Percentiles rank a stretch among this genome's conserved stretches.
phyloP scores from a whole-genome alignment of 129 eudicot genomes.

The Centrapalus pauciflorus region DNA sequence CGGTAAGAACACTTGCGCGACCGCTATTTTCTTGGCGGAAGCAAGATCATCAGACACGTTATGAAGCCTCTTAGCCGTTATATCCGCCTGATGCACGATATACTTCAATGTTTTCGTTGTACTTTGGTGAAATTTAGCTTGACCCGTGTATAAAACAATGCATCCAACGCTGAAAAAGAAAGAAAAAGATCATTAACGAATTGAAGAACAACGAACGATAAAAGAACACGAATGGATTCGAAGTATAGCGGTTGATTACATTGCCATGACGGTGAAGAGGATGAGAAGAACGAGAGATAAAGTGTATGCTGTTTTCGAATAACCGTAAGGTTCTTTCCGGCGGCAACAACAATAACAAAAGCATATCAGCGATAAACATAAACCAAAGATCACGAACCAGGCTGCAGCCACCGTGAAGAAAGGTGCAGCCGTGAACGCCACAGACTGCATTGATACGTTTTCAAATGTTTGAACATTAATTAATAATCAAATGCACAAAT shows the following conservation, averaged over 20 bases:
- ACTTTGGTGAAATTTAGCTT: slow-evolving; percentile 60
- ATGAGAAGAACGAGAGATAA: slow-evolving; percentile 74
- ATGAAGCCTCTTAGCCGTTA: slow-evolving; percentile 51
- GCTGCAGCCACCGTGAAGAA: slow-evolving; percentile 48
- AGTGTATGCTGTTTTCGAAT: slow-evolving; percentile 72
- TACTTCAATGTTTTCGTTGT: slow-evolving; percentile 57
- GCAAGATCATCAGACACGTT: slow-evolving; percentile 86
- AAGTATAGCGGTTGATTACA: slow-evolving; percentile 39
- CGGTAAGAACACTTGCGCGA: slow-evolving; percentile 58
- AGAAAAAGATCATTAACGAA: neutral
- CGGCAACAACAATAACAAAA: slow-evolving; percentile 65
- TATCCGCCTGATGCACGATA: slow-evolving; percentile 57
- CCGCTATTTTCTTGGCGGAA: slow-evolving; percentile 68
- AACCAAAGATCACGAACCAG: slow-evolving; percentile 77
- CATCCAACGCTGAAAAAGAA: slow-evolving; percentile 66
- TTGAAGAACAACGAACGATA: neutral
- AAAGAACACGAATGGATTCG: neutral
- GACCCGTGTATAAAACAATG: slow-evolving; percentile 79
- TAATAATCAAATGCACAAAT: no score
- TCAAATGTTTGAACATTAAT: slow-evolving; percentile 6
- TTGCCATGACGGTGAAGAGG: slow-evolving; percentile 70
- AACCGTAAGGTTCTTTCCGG: slow-evolving; percentile 72
- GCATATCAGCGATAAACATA: slow-evolving; percentile 51
- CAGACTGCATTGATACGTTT: slow-evolving; percentile 75
- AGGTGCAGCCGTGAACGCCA: slow-evolving; percentile 84